A percentile compares a stretch with the other conserved stretches of the same genome.
Evolutionary conservation across 352 stramenopile genomes (phyloP).

Genomic region (Plasmopara muralis): DNA sequence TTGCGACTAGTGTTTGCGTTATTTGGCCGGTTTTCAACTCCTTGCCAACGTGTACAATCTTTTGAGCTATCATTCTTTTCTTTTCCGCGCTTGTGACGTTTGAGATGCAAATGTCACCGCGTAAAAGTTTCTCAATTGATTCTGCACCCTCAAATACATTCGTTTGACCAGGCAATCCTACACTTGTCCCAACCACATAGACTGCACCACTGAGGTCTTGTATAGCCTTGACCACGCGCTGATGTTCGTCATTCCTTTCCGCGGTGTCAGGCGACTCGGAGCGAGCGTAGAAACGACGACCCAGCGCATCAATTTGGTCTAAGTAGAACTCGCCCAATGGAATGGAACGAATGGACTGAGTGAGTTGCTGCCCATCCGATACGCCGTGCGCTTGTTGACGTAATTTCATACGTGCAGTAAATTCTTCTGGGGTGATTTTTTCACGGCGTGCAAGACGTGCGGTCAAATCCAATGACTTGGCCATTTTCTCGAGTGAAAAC

Average conservation of each 20-base stretch:
- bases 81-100: slow-evolving; percentile 46
- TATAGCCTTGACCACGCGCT: slow-evolving; percentile 27
- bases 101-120: slow-evolving; percentile 88
- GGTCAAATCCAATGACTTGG: slow-evolving; percentile 69
- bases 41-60: slow-evolving; percentile 72
- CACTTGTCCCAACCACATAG: slow-evolving; percentile 90
- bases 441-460: slow-evolving; percentile 75
- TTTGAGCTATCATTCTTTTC: slow-evolving; percentile 88
- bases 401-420: slow-evolving; percentile 88
- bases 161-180: slow-evolving; percentile 79
- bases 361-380: slow-evolving; percentile 50
- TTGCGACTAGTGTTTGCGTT: slow-evolving; percentile 35
- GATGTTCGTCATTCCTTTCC: slow-evolving; percentile 6
- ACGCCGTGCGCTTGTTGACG: slow-evolving; percentile 75
- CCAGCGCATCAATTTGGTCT: slow-evolving; percentile 86
- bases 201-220: slow-evolving; percentile 51
- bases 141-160: slow-evolving; percentile 60
- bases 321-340: slow-evolving; percentile 89
- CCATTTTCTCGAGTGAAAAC: slow-evolving; percentile 90
- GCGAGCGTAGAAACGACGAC: slow-evolving; percentile 79
- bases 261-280: slow-evolving; percentile 6
- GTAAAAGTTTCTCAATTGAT: slow-evolving; percentile 85
- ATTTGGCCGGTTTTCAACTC: slow-evolving; percentile 37
- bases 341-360: slow-evolving; percentile 57
- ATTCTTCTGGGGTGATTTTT: slow-evolving; percentile 84